Evolutionary conservation across 306 rosid genomes (phyloP).

Genomic region (Cucurbita moschata): DNA sequence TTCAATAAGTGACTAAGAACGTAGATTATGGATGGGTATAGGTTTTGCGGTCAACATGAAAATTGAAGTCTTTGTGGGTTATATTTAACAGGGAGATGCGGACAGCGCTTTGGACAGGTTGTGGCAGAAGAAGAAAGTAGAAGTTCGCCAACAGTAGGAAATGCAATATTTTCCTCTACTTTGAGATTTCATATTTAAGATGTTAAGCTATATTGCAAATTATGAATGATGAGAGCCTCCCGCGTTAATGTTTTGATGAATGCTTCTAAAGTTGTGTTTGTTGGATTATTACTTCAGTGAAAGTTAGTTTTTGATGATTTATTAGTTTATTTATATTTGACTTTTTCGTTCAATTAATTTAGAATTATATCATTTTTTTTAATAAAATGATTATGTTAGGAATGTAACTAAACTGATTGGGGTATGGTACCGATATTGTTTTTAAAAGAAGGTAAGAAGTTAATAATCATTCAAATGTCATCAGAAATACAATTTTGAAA

Average conservation of each 20-base stretch:
- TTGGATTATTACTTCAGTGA: background rate
- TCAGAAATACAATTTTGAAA: too few relatives aligned
- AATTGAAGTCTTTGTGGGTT: background rate
- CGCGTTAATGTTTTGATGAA: background rate
- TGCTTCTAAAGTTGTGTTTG: background rate
- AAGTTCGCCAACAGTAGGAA: conserved; percentile 30
- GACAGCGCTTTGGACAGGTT: conserved; percentile 49
- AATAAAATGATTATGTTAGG: too few relatives aligned
- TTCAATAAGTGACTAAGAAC: too few relatives aligned
- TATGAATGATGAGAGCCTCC: background rate
- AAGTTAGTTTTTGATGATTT: background rate
- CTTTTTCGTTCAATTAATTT: background rate
- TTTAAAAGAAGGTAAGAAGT: too few relatives aligned
- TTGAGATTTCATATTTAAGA: background rate
- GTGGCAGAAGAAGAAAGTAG: conserved; percentile 44
- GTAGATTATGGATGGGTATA: too few relatives aligned
- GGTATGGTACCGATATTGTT: too few relatives aligned
- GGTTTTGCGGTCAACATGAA: background rate
- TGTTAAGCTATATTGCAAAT: background rate
- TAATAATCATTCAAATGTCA: too few relatives aligned
- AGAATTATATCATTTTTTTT: too few relatives aligned
- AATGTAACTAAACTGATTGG: too few relatives aligned
- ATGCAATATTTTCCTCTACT: background rate
- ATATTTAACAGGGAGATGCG: conserved; percentile 20
- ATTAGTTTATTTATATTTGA: background rate